Conservation (phyloP, 1,139 yeast species). For the Sugiyamaella neomexicana region DNA sequence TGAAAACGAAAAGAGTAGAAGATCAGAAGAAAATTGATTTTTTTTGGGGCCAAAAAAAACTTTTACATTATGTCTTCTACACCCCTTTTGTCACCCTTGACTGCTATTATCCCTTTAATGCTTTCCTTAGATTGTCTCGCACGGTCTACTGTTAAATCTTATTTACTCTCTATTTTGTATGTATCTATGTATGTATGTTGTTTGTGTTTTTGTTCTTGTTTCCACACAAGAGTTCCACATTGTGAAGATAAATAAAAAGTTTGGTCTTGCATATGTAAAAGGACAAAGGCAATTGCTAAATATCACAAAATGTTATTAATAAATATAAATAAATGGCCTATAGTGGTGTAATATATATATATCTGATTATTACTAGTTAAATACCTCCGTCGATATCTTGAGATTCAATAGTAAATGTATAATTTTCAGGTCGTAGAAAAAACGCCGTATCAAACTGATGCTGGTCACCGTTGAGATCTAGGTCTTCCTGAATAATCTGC, state of each 20-base stretch:
- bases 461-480: conserved; percentile 20
- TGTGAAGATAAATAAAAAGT: conserved; percentile 10
- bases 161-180: neutral
- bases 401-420: conserved; percentile 13
- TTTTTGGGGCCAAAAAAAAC: neutral
- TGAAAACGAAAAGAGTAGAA: conserved; percentile 54
- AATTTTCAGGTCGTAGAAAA: conserved; percentile 23
- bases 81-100: neutral
- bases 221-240: conserved; percentile 4
- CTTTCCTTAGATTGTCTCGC: conserved; percentile 6
- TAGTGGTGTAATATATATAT: conserved; percentile 1
- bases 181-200: conserved; percentile 9
- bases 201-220: neutral
- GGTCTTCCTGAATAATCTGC: conserved; percentile 23
- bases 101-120: neutral
- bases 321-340: conserved; percentile 5
- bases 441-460: conserved; percentile 21
- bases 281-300: neutral
- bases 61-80: neutral
- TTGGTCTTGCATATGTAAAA: neutral
- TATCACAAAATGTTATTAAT: neutral
- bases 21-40: conserved; percentile 15
- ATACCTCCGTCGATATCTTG: conserved; percentile 17
- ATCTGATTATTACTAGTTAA: conserved; percentile 1
- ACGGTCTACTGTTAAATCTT: conserved; percentile 2